Conservation (phyloP, 495 filamentous ascomycete genomes). For the Geopyxis carbonaria region DNA sequence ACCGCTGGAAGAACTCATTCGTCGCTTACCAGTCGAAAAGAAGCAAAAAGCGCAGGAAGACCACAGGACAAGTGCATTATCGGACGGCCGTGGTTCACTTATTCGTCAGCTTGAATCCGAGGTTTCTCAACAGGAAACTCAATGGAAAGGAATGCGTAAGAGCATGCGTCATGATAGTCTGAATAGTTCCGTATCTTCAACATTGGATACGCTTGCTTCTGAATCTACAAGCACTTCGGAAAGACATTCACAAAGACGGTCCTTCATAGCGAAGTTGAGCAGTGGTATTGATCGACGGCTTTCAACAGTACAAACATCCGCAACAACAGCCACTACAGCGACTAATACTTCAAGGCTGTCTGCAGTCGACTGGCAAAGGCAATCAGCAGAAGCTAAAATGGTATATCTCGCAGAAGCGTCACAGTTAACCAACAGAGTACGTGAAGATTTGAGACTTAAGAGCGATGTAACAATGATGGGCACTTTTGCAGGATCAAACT, state of each 20-base stretch:
- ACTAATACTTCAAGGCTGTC: background rate
- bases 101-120: slow-evolving; percentile 16
- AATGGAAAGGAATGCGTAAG: slow-evolving; percentile 17
- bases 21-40: no score
- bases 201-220: background rate
- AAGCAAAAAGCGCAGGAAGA: no score
- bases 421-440: no score
- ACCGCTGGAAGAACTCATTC: no score
- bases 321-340: background rate
- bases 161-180: background rate
- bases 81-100: slow-evolving; percentile 15
- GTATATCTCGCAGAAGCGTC: background rate
- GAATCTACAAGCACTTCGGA: slow-evolving; percentile 6
- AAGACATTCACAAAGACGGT: slow-evolving; percentile 9
- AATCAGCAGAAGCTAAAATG: background rate
- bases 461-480: no score
- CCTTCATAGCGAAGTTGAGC: slow-evolving; percentile 10
- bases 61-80: no score
- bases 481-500: no score
- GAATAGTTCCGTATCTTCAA: slow-evolving; percentile 11
- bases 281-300: slow-evolving; percentile 11
- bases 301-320: slow-evolving; percentile 5
- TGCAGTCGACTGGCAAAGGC: slow-evolving; percentile 2
- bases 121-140: slow-evolving; percentile 14
- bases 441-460: no score